phyloP scores from a whole-genome alignment of 2,329 filamentous ascomycete genomes.

The Fusarium sp. region DNA sequence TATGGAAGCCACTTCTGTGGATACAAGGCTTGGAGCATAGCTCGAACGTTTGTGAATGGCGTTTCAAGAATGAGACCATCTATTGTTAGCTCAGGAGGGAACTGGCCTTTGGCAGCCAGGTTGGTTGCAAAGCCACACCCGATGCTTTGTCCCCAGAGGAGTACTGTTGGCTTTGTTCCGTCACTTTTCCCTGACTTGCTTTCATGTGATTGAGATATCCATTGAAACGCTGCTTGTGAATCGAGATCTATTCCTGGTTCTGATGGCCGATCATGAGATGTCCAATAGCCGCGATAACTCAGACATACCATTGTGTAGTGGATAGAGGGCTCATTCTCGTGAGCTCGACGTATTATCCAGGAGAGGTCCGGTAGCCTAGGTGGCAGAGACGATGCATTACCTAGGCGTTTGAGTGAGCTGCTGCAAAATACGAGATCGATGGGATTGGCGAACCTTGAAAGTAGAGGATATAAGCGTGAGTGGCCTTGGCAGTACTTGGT shows the following conservation, averaged over 20 bases:
- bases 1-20: conserved; percentile 85
- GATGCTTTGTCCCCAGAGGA: conserved; percentile 83
- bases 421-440: not conserved
- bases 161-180: conserved; percentile 53
- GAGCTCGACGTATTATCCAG: conserved; percentile 60
- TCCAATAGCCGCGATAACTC: conserved; percentile 82
- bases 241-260: conserved; percentile 77
- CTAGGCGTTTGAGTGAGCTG: conserved; percentile 49
- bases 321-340: conserved; percentile 50
- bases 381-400: conserved; percentile 69
- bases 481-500: conserved; percentile 5
- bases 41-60: conserved; percentile 75
- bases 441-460: conserved; percentile 41
- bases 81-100: conserved; percentile 54
- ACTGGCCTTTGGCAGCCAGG: conserved; percentile 56
- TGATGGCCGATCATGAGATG: conserved; percentile 75
- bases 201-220: conserved; percentile 63
- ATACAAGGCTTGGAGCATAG: conserved; percentile 78
- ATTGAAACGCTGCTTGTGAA: conserved; percentile 70
- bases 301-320: conserved; percentile 64
- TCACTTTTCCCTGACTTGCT: conserved; percentile 29
- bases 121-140: conserved; percentile 77
- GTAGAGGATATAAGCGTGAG: conserved; percentile 60
- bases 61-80: conserved; percentile 76
- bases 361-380: conserved; percentile 68